Percentiles rank a stretch among this genome's conserved stretches.
Evolutionary conservation across 2,329 filamentous ascomycete genomes (phyloP).

Genomic region (Aureobasidium sp.): DNA sequence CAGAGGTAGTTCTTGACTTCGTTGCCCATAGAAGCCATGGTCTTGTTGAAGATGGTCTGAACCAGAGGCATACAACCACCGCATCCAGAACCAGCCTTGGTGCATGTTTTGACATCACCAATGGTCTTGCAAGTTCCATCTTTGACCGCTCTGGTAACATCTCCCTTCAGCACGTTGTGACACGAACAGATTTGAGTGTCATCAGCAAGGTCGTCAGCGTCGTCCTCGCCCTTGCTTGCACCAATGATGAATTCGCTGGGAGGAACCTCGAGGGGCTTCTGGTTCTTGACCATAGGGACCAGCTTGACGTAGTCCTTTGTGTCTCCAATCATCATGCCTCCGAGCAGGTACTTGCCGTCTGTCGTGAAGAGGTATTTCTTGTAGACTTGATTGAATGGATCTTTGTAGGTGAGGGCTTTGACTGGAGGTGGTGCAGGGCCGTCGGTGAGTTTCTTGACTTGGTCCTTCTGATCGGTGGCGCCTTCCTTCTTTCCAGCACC

Average conservation of each 20-base stretch:
- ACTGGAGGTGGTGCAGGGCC: slow-evolving; percentile 53
- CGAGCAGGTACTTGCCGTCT: slow-evolving; percentile 82
- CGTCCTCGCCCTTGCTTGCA: slow-evolving; percentile 62
- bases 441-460: slow-evolving; percentile 45
- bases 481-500: slow-evolving; percentile 38
- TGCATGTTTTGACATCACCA: slow-evolving; percentile 77
- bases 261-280: slow-evolving; percentile 67
- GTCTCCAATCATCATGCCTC: slow-evolving; percentile 97
- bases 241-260: slow-evolving; percentile 80
- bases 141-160: slow-evolving; percentile 63
- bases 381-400: slow-evolving; percentile 81
- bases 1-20: slow-evolving; percentile 84
- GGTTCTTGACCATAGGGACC: slow-evolving; percentile 76
- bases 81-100: slow-evolving; percentile 84
- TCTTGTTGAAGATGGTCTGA: slow-evolving; percentile 81
- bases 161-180: slow-evolving; percentile 84
- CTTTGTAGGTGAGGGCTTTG: slow-evolving; percentile 79
- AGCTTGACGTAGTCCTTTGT: slow-evolving; percentile 85
- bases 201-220: slow-evolving; percentile 69
- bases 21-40: slow-evolving; percentile 75
- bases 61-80: slow-evolving; percentile 86
- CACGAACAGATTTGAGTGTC: slow-evolving; percentile 88
- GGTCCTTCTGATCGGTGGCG: slow-evolving; percentile 28
- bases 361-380: slow-evolving; percentile 89
- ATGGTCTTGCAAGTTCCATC: slow-evolving; percentile 73